phyloP scores from a whole-genome alignment of 352 stramenopile species.

The Lagenidium sp. region DNA sequence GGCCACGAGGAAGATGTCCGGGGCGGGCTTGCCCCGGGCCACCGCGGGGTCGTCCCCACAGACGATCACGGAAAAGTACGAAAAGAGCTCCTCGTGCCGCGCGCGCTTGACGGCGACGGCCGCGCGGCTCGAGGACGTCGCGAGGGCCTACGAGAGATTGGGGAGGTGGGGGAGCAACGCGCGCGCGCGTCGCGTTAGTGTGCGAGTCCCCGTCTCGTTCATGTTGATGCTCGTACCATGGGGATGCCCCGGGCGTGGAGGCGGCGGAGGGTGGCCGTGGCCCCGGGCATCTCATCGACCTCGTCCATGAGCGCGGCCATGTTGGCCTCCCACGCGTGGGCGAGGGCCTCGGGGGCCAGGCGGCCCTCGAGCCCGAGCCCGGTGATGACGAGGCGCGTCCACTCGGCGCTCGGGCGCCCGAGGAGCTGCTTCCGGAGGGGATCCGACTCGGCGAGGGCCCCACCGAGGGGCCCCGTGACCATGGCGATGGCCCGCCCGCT shows the following conservation, averaged over 20 bases:
- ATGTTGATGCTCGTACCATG: no score
- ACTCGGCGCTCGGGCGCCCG: conserved; percentile 51
- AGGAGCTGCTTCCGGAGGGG: conserved; percentile 69
- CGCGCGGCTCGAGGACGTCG: conserved; percentile 55
- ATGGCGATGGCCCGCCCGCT: conserved; percentile 50
- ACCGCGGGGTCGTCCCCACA: conserved; percentile 68
- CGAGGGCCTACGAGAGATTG: conserved; percentile 25
- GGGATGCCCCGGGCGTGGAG: conserved; percentile 44
- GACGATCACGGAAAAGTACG: conserved; percentile 63
- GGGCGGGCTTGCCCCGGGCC: conserved; percentile 57
- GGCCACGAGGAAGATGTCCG: conserved; percentile 74
- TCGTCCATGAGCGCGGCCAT: conserved; percentile 50
- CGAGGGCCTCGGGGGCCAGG: conserved; percentile 46
- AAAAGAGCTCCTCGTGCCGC: conserved; percentile 65
- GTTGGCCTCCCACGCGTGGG: conserved; percentile 45
- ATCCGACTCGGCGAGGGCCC: conserved; percentile 42
- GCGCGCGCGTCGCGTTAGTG: no score
- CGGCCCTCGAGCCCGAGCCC: conserved; percentile 22
- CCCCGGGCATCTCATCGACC: conserved; percentile 44
- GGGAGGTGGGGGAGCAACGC: neutral
- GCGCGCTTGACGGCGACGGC: conserved; percentile 60
- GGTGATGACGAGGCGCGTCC: conserved; percentile 67
- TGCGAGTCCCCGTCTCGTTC: no score
- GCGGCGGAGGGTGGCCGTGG: conserved; percentile 28
- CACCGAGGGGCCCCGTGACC: conserved; percentile 42